phyloP scores from a whole-genome alignment of 306 rosid species.

The Fragaria iinumae region DNA sequence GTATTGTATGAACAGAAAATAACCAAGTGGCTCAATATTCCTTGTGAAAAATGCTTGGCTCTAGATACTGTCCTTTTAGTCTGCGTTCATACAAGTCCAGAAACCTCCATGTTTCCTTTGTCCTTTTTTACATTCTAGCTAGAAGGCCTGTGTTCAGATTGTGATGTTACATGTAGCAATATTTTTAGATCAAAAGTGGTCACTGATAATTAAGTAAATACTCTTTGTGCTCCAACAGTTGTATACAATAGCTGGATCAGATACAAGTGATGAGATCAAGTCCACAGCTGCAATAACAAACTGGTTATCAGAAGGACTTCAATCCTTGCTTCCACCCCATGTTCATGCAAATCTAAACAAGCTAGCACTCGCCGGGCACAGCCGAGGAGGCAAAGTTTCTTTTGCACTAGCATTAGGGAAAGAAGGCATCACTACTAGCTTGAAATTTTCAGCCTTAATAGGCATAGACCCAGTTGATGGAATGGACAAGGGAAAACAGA shows the following conservation, averaged over 20 bases:
- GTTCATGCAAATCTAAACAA: slow-evolving; percentile 50
- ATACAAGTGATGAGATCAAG: slow-evolving; percentile 55
- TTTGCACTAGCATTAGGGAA: slow-evolving; percentile 66
- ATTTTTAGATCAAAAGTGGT: background rate
- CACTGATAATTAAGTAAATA: background rate
- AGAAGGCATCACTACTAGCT: slow-evolving; percentile 26
- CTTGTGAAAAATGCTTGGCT: background rate
- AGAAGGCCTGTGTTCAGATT: slow-evolving; percentile 20
- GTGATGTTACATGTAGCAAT: background rate
- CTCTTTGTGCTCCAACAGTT: slow-evolving; percentile 42
- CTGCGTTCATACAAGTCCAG: background rate
- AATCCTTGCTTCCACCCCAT: slow-evolving; percentile 43
- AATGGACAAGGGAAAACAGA: slow-evolving; percentile 64
- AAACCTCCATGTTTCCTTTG: background rate
- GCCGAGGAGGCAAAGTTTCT: slow-evolving; percentile 84
- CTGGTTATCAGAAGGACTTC: slow-evolving; percentile 68
- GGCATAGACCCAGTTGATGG: slow-evolving; percentile 97
- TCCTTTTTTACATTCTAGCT: background rate
- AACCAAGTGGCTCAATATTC: slow-evolving; percentile 9
- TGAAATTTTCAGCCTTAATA: slow-evolving; percentile 65
- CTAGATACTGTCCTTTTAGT: background rate
- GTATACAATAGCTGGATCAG: slow-evolving; percentile 60
- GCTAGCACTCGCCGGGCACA: slow-evolving; percentile 72
- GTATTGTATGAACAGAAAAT: slow-evolving; percentile 8
- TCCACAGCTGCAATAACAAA: slow-evolving; percentile 57